Evolutionary conservation across 73 alveolate species (phyloP).

Genomic region (Stentor coeruleus): DNA sequence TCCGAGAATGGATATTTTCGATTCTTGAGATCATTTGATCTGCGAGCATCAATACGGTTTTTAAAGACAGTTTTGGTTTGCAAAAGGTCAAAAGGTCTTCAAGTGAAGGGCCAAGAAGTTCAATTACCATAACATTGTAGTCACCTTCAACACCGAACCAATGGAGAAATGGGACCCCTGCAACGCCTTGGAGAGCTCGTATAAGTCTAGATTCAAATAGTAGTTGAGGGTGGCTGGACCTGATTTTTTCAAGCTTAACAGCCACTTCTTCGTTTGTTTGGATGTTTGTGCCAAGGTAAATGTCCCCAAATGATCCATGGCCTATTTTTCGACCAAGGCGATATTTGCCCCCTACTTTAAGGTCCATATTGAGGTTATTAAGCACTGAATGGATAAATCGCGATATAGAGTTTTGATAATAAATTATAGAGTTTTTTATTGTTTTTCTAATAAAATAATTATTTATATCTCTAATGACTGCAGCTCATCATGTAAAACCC

Average conservation of each 20-base stretch:
- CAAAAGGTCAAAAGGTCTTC: constrained; percentile 74
- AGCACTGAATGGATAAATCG: too few relatives aligned
- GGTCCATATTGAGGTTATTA: too few relatives aligned
- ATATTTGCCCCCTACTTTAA: constrained; percentile 17
- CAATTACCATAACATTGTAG: constrained; percentile 63
- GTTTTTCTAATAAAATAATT: too few relatives aligned
- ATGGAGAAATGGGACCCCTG: constrained; percentile 29
- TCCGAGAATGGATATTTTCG: constrained; percentile 80
- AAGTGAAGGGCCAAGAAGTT: constrained; percentile 61
- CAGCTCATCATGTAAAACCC: neutral
- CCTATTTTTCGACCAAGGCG: constrained; percentile 27
- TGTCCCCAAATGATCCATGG: constrained; percentile 30
- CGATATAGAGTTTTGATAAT: too few relatives aligned
- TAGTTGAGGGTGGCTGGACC: constrained; percentile 30
- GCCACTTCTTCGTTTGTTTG: constrained; percentile 32
- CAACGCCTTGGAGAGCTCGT: constrained; percentile 37
- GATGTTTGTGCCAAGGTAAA: constrained; percentile 26
- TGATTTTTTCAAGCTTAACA: constrained; percentile 36
- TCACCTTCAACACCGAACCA: constrained; percentile 56
- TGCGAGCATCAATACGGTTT: constrained; percentile 79
- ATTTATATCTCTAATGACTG: neutral
- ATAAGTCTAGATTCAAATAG: constrained; percentile 26
- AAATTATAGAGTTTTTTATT: too few relatives aligned
- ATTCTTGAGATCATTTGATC: constrained; percentile 79
- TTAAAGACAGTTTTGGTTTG: constrained; percentile 70